Evolutionary conservation across 805 yeast species (phyloP).

Genomic region (Brettanomyces anomalus): DNA sequence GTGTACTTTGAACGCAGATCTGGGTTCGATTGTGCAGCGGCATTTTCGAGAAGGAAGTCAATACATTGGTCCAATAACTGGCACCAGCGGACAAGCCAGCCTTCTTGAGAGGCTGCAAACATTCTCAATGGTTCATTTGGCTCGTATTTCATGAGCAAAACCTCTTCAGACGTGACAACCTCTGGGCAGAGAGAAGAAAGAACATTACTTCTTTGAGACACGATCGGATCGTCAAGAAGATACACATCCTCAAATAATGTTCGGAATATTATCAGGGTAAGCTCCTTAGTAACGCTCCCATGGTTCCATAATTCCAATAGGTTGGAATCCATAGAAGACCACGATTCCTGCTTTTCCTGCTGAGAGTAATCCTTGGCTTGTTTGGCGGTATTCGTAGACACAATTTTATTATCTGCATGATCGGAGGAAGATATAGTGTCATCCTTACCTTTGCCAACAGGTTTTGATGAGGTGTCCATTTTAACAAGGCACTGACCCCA

Average conservation of each 20-base stretch:
- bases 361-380: slow-evolving; percentile 23
- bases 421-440: not conserved
- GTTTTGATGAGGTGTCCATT: slow-evolving; percentile 3
- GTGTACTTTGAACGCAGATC: not conserved
- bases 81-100: slow-evolving; percentile 86
- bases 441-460: not conserved
- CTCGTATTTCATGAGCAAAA: slow-evolving; percentile 56
- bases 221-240: slow-evolving; percentile 84
- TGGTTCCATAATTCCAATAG: slow-evolving; percentile 67
- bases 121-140: slow-evolving; percentile 51
- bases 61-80: slow-evolving; percentile 39
- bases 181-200: slow-evolving; percentile 79
- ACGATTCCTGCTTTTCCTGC: slow-evolving; percentile 53
- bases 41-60: slow-evolving; percentile 15
- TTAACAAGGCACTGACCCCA: slow-evolving; percentile 72
- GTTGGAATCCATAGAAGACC: slow-evolving; percentile 82
- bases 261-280: slow-evolving; percentile 68
- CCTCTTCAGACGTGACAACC: slow-evolving; percentile 62
- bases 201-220: slow-evolving; percentile 67
- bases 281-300: slow-evolving; percentile 57
- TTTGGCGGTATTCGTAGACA: not conserved
- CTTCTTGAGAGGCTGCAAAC: slow-evolving; percentile 64
- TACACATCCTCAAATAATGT: slow-evolving; percentile 91
- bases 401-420: not conserved
- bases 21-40: slow-evolving; percentile 3